Conservation (phyloP, 73 alveolate genomes). For the Tetrahymena elliotti region DNA sequence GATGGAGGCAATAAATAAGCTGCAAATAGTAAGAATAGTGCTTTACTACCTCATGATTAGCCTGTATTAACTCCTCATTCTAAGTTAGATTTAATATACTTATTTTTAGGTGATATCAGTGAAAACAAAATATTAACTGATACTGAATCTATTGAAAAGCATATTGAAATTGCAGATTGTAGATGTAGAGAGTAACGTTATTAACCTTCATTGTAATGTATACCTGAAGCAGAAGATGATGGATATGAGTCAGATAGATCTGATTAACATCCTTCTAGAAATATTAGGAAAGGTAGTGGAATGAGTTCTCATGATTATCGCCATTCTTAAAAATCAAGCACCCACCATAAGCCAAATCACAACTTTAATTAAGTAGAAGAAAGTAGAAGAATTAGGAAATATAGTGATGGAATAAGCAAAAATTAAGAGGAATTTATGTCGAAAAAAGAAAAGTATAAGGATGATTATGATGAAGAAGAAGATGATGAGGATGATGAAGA, state of each 20-base stretch:
- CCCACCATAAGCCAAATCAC: neutral
- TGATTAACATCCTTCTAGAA: neutral
- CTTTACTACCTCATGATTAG: neutral
- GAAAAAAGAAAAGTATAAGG: neutral
- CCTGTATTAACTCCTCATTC: neutral
- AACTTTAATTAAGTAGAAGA: neutral
- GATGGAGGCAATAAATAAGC: neutral
- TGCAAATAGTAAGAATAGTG: neutral
- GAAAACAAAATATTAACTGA: neutral
- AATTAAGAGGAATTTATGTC: neutral
- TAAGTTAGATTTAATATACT: neutral
- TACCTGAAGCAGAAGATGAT: neutral
- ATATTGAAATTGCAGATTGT: neutral
- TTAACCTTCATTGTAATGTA: neutral
- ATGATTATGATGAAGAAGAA: neutral
- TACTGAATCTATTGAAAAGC: neutral
- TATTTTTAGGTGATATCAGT: neutral
- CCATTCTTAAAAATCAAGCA: neutral
- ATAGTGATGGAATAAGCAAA: neutral
- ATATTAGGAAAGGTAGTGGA: neutral
- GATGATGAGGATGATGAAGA: neutral
- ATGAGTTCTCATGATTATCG: neutral
- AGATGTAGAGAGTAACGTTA: neutral
- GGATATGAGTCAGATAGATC: neutral
- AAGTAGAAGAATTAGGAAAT: neutral